These are phyloP conservation scores for Pythium myriotylum DNA, from an alignment of 352 stramenopile genomes.

Conservation along the genomic window DNA sequence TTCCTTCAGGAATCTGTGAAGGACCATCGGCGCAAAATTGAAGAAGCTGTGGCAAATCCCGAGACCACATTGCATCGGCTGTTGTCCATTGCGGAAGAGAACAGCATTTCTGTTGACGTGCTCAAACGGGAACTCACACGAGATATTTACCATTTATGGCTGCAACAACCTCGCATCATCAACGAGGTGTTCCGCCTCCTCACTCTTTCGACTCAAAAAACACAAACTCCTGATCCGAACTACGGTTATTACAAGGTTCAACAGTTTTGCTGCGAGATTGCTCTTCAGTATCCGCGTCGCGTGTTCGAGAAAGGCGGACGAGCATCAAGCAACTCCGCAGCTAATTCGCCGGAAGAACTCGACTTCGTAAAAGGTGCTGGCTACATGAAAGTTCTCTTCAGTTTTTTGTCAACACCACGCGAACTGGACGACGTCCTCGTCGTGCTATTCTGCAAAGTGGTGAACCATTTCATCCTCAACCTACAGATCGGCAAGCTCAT, in stretches of 20 bases:
- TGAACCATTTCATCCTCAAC: slow-evolving; percentile 82
- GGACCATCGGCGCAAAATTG: slow-evolving; percentile 81
- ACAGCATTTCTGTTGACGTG: slow-evolving; percentile 71
- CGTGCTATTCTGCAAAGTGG: slow-evolving; percentile 86
- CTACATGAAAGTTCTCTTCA: slow-evolving; percentile 86
- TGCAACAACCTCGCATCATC: slow-evolving; percentile 81
- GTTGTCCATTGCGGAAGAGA: slow-evolving; percentile 64
- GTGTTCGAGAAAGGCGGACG: slow-evolving; percentile 66
- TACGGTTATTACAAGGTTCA: slow-evolving; percentile 85
- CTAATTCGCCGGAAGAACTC: slow-evolving; percentile 41
- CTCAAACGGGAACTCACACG: slow-evolving; percentile 79
- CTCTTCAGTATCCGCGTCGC: slow-evolving; percentile 70
- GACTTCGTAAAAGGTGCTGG: slow-evolving; percentile 52
- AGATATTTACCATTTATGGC: slow-evolving; percentile 72
- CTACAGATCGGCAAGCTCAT: slow-evolving; percentile 70
- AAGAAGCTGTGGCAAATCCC: slow-evolving; percentile 67
- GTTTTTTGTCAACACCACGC: slow-evolving; percentile 71
- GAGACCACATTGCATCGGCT: slow-evolving; percentile 69
- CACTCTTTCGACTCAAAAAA: slow-evolving; percentile 44
- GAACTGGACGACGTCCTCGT: slow-evolving; percentile 77
- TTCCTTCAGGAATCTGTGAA: slow-evolving; percentile 77
- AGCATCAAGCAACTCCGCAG: slow-evolving; percentile 10
- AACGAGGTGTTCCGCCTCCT: slow-evolving; percentile 80
- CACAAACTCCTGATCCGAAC: slow-evolving; percentile 54
- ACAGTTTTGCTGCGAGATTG: slow-evolving; percentile 85